Evolutionary conservation across 2,329 filamentous ascomycete genomes (phyloP), one percentile per base, ranked within the genome.

Genomic region (Diaporthe australafricana): DNA sequence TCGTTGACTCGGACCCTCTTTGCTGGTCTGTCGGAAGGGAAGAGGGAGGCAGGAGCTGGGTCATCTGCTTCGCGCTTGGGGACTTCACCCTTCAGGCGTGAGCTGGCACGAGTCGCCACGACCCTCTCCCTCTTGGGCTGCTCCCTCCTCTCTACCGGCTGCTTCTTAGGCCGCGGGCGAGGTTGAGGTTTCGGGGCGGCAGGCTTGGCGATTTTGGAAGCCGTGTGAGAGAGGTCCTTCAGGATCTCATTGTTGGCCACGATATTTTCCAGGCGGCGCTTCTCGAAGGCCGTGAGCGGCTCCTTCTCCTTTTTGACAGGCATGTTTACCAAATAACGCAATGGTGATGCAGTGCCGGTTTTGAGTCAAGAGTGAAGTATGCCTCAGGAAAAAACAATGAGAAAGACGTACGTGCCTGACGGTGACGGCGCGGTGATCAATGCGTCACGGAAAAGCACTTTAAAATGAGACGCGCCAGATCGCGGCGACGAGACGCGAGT

Each of bases 261-360:
- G 50, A 97, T 97, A 76, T 98, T 98, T 73, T 95, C 94, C 20
- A 94, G 89, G 0, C 95, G 89, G 76, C 94, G 91, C 77, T 92
- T 91, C 85, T 98, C 95, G 81, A 97, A 98, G 48, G 94, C 94
- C 81, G 93, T 97, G 77, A 97, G 84, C 5, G 72, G 57, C 45
- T 88, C 88, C 38, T 84, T 80, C 77, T 87, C 83, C 27, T 81
- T 83, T 20, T 83, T 82, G 1, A 83, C 79, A 1, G 87, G 81
- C 87, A 90, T 89, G 45, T 57, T 80, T 65, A 71, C 70, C 77
- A 73, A 75, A 75, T 80, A 66, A 42, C 27, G 71, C 65, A 72
- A 55, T 50, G 68, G 14, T 2, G 9, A 53, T 20, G 2, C 45
- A 50, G 30, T 5, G 76, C 69, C 50, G 74, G 32, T 67, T 74